Base-by-base conservation (phyloP, 2,329 filamentous ascomycete genomes). In the Verticillium isaacii region DNA sequence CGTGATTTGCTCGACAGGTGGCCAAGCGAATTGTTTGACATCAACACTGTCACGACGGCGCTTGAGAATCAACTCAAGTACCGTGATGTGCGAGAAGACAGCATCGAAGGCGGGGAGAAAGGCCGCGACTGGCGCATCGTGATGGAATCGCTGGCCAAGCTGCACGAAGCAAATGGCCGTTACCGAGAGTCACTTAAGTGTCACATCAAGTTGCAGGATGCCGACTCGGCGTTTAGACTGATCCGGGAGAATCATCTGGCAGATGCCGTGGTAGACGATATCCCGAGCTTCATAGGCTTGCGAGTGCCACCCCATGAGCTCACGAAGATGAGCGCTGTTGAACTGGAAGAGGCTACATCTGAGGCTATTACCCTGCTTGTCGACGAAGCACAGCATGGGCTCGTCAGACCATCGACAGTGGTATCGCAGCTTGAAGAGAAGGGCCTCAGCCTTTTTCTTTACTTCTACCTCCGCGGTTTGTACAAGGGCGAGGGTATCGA, bases 191-290 rank as follows among this genome's bases (percentile, higher is more conserved):
- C 96, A 1, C 79, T 99, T 55, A 89, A 86, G 70, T 95, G 90
- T 74, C 97, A 96, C 72, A 96, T 99, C 71, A 88, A 86, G 65
- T 84, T 98, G 3, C 93, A 97, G 71, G 92, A 99, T 75, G 93
- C 93, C 0, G 93, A 98, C 71, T 89, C 90, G 11, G 91, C 92
- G 0, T 94, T 99, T 84, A 80, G 84, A 14, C 77, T 99, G 62
- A 96, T 99, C 68, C 86, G 88, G 63, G 91, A 97, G 45, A 90
- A 92, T 68, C 93, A 96, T 72, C 82, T 99, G n/a, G 88, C 96
- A 0, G 93, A 96, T 69, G 89, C 92, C 1, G 88, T 98, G 14
- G 86, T 87, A 1, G 93, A 97, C 69, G 93, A 99, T 72, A 93
- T 99, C 39, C 89, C 93, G 5, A 89, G 91, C 39, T 91, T 99